Base-by-base conservation (phyloP, 2,329 filamentous ascomycete species). In the Alternaria sp. region DNA sequence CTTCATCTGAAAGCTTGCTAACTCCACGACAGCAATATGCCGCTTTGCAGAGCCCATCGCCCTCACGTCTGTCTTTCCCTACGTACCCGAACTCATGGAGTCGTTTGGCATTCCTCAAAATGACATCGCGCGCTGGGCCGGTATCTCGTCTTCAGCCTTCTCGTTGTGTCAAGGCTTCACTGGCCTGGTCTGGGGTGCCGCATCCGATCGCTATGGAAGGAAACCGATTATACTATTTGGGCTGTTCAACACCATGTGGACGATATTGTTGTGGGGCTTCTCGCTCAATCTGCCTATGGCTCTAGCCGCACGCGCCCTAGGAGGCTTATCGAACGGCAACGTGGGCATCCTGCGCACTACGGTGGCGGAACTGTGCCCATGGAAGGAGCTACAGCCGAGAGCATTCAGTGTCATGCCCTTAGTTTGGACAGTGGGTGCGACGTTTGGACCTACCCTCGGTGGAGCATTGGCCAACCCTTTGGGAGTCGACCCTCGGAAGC, bases 351-450 rank as follows among this genome's bases (percentile, higher is more conserved):
- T 97, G 63, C 82, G 93, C 65, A 96, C 92, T 14, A 92, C 95
- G 80, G 93, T 97, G 2, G 94, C 94, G 0, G 94, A 97, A 77
- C 88, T 97, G 84, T 93, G 97, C 2, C 91, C 92, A 0, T 88
- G 95, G 75, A 92, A 78, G 74, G 90, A 93, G 72, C 82, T 97
- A 6, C 94, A 97, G 72, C 93, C 94, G 0, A 83, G 88, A 51
- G 95, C 95, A 0, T 98, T 98, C 77, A 93, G 90, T 63, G 83
- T 98, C 44, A 97, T 98, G 93, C 94, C 94, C 4, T 80, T 98
- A 14, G 91, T 90, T 2, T 98, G 92, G 90, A 93, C 89, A 10
- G 81, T 97, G 51, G 94, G 94, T 0, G 90, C 88, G 34, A 92
- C 97, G 36, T 90, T 97, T 66, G 94, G 94, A 0, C 94, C 94